phyloP scores from a whole-genome alignment of 2,329 filamentous ascomycete genomes.

The Ascochyta viciae-villosae region DNA sequence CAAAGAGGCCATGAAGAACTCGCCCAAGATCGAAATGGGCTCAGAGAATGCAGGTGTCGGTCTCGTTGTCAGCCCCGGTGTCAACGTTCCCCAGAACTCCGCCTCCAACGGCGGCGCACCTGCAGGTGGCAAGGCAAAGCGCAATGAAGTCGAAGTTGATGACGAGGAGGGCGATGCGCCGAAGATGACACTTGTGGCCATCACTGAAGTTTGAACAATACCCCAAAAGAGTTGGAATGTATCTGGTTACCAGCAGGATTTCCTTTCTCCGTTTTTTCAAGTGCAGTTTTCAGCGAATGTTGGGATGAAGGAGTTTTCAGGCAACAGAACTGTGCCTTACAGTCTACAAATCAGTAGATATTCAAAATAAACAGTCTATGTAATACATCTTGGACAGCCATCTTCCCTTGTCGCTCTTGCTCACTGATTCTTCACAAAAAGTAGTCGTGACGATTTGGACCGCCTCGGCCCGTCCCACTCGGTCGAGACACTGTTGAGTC shows the following conservation, averaged over 20 bases:
- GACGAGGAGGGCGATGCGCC: conserved; percentile 40
- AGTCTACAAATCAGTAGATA: neutral
- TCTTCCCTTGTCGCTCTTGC: neutral
- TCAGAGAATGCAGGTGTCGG: conserved; percentile 55
- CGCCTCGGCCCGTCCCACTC: conserved; percentile 11
- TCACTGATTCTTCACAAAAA: neutral
- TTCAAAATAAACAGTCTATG: conserved; percentile 6
- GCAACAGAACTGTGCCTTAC: neutral
- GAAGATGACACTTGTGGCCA: conserved; percentile 51
- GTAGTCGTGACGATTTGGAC: neutral
- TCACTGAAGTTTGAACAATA: conserved; percentile 44
- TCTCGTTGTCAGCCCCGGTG: conserved; percentile 48
- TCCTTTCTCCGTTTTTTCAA: conserved; percentile 8
- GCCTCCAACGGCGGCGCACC: conserved; percentile 44
- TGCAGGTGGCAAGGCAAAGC: conserved; percentile 30
- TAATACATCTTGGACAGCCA: neutral
- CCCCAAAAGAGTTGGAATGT: conserved; percentile 3
- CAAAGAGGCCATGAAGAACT: conserved; percentile 55
- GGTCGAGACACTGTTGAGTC: neutral
- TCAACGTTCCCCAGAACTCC: conserved; percentile 48
- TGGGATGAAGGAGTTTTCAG: conserved; percentile 7
- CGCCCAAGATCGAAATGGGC: conserved; percentile 59
- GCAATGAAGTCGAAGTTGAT: conserved; percentile 41
- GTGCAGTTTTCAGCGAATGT: conserved; percentile 9
- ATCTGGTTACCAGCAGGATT: neutral